phyloP scores from a whole-genome alignment of 129 eudicot species.

The Escallonia herrerae region DNA sequence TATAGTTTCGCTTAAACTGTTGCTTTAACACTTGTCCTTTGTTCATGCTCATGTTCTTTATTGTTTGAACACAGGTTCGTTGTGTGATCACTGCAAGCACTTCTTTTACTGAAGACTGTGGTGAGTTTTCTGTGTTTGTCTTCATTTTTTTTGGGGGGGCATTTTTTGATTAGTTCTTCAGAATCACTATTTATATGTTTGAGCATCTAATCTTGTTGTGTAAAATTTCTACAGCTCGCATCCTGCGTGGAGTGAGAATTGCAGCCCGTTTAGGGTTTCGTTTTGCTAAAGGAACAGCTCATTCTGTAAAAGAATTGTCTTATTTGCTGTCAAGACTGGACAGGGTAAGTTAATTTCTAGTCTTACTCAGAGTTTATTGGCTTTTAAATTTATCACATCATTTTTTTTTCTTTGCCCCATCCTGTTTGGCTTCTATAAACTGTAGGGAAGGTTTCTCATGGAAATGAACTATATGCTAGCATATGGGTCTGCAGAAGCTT shows the following conservation, averaged over 20 bases:
- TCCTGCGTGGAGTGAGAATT: conserved; percentile 57
- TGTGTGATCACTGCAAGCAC: conserved; percentile 42
- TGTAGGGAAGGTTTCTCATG: conserved; percentile 56
- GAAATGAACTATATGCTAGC: conserved; percentile 75
- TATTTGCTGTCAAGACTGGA: conserved; percentile 50
- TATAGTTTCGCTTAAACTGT: conserved; percentile 13
- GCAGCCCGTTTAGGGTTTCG: conserved; percentile 65
- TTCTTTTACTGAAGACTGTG: conserved; percentile 64
- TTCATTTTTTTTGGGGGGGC: not conserved
- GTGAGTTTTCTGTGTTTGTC: conserved; percentile 17
- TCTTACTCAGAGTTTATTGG: not conserved
- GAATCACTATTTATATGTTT: not conserved
- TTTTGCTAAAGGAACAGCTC: conserved; percentile 50
- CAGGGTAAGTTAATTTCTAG: conserved; percentile 33
- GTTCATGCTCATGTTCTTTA: conserved; percentile 10
- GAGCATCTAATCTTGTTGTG: conserved; percentile 10
- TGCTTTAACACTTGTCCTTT: not conserved
- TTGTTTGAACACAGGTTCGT: conserved; percentile 33
- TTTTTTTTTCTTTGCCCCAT: not conserved
- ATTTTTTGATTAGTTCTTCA: not conserved
- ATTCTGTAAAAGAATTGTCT: conserved; percentile 42
- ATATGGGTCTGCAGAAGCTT: conserved; percentile 71
- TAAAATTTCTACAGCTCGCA: conserved; percentile 47
- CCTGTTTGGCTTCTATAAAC: not conserved
- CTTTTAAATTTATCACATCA: conserved; percentile 8